These are phyloP conservation scores for Durusdinium trenchii DNA, from an alignment of 73 alveolate species.

Conservation along the genomic window DNA sequence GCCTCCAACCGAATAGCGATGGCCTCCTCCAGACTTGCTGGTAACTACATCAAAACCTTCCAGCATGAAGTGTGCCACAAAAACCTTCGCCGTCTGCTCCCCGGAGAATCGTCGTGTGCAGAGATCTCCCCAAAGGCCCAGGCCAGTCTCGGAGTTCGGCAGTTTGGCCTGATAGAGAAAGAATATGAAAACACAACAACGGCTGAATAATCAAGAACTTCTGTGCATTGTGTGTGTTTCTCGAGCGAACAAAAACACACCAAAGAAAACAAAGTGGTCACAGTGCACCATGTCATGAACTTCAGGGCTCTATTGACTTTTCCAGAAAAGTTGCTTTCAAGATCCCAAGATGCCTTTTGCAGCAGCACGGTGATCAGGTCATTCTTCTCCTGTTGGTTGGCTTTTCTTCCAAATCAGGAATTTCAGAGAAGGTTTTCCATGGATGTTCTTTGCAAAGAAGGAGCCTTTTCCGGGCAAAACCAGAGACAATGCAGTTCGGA, in stretches of 20 bases:
- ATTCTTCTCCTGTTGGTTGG: conserved; percentile 91
- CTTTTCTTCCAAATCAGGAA: too few species aligned
- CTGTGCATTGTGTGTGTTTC: too few species aligned
- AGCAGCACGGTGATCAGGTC: conserved; percentile 53
- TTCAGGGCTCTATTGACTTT: background rate
- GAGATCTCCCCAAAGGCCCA: background rate
- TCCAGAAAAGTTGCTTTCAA: background rate
- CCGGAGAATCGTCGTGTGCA: too few species aligned
- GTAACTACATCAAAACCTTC: too few species aligned
- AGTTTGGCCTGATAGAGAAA: background rate
- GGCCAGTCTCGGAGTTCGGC: conserved; percentile 32
- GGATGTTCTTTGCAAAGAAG: too few species aligned
- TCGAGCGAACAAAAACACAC: too few species aligned
- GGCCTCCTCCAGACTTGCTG: too few species aligned
- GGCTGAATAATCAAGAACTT: background rate
- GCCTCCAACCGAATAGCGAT: too few species aligned
- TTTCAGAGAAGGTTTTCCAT: too few species aligned
- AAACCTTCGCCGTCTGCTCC: too few species aligned
- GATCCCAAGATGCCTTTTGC: background rate
- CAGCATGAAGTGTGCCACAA: too few species aligned
- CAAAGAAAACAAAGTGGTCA: background rate
- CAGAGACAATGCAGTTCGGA: background rate
- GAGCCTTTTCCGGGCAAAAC: too few species aligned
- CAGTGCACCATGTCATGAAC: background rate
- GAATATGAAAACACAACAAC: background rate